phyloP scores from a whole-genome alignment of 129 eudicot genomes.

The Helichrysum umbraculigerum region DNA sequence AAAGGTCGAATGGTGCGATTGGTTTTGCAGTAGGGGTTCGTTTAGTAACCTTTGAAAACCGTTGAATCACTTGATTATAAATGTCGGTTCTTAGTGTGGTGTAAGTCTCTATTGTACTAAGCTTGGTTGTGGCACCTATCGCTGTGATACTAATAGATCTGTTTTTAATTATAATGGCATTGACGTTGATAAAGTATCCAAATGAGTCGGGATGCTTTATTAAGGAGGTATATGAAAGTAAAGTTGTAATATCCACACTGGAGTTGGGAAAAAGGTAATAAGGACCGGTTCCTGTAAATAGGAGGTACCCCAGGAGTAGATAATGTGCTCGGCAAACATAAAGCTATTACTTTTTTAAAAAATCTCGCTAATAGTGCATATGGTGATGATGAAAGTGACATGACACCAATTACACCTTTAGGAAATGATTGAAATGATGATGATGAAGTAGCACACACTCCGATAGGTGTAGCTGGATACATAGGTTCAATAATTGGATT shows the following conservation, averaged over 20 bases:
- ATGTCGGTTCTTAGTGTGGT: conserved; percentile 20
- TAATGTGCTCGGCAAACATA: background rate
- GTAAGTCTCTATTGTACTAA: conserved; percentile 9
- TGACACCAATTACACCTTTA: background rate
- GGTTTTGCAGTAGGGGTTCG: conserved; percentile 13
- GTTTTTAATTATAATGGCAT: background rate
- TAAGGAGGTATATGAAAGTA: background rate
- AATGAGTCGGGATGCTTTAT: background rate
- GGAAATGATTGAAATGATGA: background rate
- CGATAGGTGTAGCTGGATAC: too few species aligned
- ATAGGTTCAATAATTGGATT: too few species aligned
- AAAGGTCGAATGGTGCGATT: conserved; percentile 14
- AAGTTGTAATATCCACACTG: background rate
- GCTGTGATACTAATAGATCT: background rate
- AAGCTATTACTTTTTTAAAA: background rate
- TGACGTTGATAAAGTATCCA: background rate
- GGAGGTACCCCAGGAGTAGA: background rate
- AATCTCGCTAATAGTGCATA: background rate
- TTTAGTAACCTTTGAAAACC: background rate
- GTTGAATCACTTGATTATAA: background rate
- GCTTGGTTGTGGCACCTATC: background rate
- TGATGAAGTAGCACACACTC: background rate
- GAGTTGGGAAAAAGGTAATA: background rate
- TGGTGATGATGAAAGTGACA: background rate
- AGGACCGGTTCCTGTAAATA: background rate